Base-by-base conservation (phyloP, 2,329 filamentous ascomycete species). In the Colletotrichum plurivorum region DNA sequence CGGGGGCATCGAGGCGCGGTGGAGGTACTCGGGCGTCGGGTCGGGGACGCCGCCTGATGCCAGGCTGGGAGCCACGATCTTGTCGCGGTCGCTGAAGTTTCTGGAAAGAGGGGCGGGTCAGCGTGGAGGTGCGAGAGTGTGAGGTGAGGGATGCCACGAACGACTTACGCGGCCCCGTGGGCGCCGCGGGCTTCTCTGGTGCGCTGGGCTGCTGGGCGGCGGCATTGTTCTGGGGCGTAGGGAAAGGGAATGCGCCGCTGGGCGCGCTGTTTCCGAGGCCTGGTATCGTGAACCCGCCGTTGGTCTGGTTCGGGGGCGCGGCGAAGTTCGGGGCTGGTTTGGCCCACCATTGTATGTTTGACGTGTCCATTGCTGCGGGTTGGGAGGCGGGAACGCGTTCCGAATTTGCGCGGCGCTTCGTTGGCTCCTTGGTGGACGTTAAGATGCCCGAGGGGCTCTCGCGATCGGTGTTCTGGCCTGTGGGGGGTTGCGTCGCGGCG, bases 1-100 rank as follows among this genome's bases (percentile, higher is more conserved):
- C 0, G 89, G 84, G 0, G 81, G 74, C 15, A 81, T 73, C 5
- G 81, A 76, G 2, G 92, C 84, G 60, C 85, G 84, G 4, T 76
- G 62, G n/a, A 94, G 81, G 79, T 97, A 97, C 54, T 79, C 76
- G 0, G 79, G 53, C 1, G 87, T 87, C 0, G 93, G 89, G 0
- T 86, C 75, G 0, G 94, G 93, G 25, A 91, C 78, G 59, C 88
- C 88, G 59, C 88, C 88, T 0, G 88, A 89, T 4, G 69, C 80
- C 7, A 63, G 54, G 71, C 80, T 85, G 71, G 76, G 80, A 27
- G 68, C 55, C 20, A 63, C 27, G 36, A 72, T 67, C 27, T 58
- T 74, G 71, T 73, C 57, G 63, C 51, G 60, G 63, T 67, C 27
- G 43, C 39, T 46, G 13, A 31, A 53, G 57, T 54, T 39, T 60